phyloP scores from a whole-genome alignment of 2,329 filamentous ascomycete genomes.

The Cercospora sp. region DNA sequence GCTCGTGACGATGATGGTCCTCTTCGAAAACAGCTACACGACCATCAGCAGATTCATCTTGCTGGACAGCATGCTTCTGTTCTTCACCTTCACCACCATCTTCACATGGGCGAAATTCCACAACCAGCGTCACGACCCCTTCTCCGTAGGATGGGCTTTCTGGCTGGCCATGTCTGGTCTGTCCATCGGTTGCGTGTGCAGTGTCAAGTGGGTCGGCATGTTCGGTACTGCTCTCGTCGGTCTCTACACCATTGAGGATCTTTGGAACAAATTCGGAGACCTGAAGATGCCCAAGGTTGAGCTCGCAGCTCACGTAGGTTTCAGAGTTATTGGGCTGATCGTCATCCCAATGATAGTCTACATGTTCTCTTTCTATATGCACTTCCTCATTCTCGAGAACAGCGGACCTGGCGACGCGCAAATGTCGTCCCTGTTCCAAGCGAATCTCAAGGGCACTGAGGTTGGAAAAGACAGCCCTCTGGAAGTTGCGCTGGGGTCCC shows the following conservation, averaged over 20 bases:
- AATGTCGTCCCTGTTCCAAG: constrained; percentile 99
- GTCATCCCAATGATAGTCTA: constrained; percentile 87
- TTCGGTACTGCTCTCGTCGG: constrained; percentile 95
- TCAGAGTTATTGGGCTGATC: constrained; percentile 84
- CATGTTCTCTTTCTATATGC: constrained; percentile 90
- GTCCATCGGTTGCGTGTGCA: constrained; percentile 96
- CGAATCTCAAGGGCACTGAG: constrained; percentile 88
- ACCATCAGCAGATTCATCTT: constrained; percentile 98
- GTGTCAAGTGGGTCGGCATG: constrained; percentile 96
- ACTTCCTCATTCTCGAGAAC: constrained; percentile 91
- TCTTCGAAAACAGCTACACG: constrained; percentile 99
- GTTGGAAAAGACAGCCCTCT: constrained; percentile 93
- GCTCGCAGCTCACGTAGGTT: constrained; percentile 74
- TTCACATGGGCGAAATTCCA: constrained; percentile 98
- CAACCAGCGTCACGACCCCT: constrained; percentile 78
- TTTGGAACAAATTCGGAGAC: constrained; percentile 98
- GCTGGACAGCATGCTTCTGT: constrained; percentile 96
- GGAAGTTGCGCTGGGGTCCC: constrained; percentile 85
- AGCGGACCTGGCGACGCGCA: constrained; percentile 97
- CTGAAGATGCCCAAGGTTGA: constrained; percentile 78
- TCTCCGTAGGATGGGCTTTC: constrained; percentile 86
- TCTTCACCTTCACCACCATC: constrained; percentile 96
- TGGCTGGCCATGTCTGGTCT: constrained; percentile 93
- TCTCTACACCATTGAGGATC: constrained; percentile 90
- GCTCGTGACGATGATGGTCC: constrained; percentile 93